Base-by-base conservation (phyloP, 2,329 filamentous ascomycete species). In the Sphaerostilbella broomeana region DNA sequence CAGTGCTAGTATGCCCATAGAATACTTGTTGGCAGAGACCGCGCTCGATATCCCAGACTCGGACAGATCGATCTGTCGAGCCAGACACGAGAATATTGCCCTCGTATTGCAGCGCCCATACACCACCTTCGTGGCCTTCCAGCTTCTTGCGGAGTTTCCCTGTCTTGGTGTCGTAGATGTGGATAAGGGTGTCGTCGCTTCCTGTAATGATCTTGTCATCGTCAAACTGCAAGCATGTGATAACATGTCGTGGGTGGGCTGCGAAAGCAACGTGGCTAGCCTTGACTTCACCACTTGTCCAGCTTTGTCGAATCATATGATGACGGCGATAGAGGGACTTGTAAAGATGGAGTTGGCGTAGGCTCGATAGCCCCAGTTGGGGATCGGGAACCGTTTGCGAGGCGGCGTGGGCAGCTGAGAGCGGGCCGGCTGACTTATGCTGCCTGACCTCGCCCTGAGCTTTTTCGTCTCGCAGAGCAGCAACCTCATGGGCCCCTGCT, bases 21-120 rank as follows among this genome's bases (percentile, higher is more conserved):
- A 98, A 98, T 1, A 95, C 83, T 58, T 98, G 92, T 9, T 89
- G 90, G 61, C 90, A 95, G 31, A 85, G 77, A 1, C 89, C 92
- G 52, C 84, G 84, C 56, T 94, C 87, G 47, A 98, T 95, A 58
- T 98, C 90, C 92, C 92, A 98, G 0, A 98, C 90, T n/a, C 92
- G 81, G n/a, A 98, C 92, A 9, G 92, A 94, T 32, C 92, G 76
- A 62, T 98, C 92, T 0, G 92, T 98, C 6, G 89, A 95, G 3
- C 92, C 92, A 12, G 92, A 98, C 3, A 98, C 92, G 15, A 98
- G 68, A 12, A 86, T 87, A 57, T 97, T 95, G 35, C 89, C 90
- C 57, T 95, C 83, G 57, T 97, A 98, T 60, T 97, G 89, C 38
- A 98, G 67, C 20, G 92, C 92, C 92, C 92, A 98, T 1, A 98